Percentiles rank a stretch among this genome's conserved stretches.
Conservation (phyloP, 352 stramenopile species). For the Phytophthora nicotianae region DNA sequence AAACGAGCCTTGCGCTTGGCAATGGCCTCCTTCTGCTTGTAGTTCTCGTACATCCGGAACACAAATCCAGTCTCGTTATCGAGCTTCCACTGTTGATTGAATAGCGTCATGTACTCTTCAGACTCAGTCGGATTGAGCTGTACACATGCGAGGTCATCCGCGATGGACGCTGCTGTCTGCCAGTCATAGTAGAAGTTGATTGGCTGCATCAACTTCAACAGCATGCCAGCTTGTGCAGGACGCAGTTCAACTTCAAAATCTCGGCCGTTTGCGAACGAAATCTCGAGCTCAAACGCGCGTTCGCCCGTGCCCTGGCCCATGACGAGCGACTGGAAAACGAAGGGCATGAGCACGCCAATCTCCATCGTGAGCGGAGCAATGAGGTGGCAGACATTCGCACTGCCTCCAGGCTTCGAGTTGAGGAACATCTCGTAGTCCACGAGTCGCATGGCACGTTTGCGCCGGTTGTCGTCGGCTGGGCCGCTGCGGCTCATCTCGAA, state of each 20-base stretch:
- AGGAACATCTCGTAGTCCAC: constrained; percentile 74
- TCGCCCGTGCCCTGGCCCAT: constrained; percentile 45
- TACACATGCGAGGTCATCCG: constrained; percentile 68
- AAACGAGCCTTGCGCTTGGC: constrained; percentile 43
- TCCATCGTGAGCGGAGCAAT: constrained; percentile 60
- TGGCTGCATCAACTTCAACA: constrained; percentile 62
- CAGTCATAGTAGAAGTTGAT: constrained; percentile 77
- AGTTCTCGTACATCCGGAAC: constrained; percentile 41
- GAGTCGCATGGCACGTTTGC: constrained; percentile 57
- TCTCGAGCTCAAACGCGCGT: constrained; percentile 56
- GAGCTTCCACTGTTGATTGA: constrained; percentile 57
- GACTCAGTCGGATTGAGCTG: constrained; percentile 50
- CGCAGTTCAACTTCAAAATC: constrained; percentile 59
- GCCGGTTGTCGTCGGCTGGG: constrained; percentile 30
- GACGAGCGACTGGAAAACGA: constrained; percentile 67
- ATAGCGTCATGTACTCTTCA: constrained; percentile 70
- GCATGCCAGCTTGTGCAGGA: constrained; percentile 62
- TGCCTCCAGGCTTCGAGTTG: constrained; percentile 47
- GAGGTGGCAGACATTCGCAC: constrained; percentile 48
- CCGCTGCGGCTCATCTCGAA: constrained; percentile 62
- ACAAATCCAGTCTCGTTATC: constrained; percentile 57
- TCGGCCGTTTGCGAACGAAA: constrained; percentile 44
- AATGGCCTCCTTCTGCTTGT: constrained; percentile 54
- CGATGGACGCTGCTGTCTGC: constrained; percentile 53
- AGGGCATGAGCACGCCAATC: constrained; percentile 66